phyloP scores from a whole-genome alignment of 2,329 filamentous ascomycete species.

The Beauveria scarabaeidicola region DNA sequence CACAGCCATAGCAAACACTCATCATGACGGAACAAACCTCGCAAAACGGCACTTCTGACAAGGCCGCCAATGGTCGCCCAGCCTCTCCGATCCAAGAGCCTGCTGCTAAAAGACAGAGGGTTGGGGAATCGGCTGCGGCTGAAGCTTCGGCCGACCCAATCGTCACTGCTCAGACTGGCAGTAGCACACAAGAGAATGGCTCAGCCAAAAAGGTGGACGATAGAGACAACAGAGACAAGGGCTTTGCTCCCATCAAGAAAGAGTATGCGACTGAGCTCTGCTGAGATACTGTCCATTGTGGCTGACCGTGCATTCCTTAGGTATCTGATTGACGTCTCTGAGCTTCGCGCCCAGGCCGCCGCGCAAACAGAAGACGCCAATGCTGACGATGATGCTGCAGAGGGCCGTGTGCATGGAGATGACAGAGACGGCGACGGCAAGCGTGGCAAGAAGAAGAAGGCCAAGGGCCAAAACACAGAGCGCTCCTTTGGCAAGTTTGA shows the following conservation, averaged over 20 bases:
- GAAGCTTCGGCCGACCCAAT: background rate
- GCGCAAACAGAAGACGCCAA: conserved; percentile 15
- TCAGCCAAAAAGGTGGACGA: conserved; percentile 16
- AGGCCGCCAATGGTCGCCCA: background rate
- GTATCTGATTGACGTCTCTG: conserved; percentile 32
- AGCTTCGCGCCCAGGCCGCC: conserved; percentile 16
- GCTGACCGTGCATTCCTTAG: conserved; percentile 20
- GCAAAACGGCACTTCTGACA: conserved; percentile 1
- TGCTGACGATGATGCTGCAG: conserved; percentile 41
- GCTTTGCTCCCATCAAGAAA: conserved; percentile 62
- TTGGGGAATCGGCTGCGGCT: conserved; percentile 27
- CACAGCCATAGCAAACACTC: background rate
- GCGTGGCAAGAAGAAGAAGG: conserved; percentile 39
- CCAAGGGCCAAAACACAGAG: conserved; percentile 66
- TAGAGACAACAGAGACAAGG: conserved; percentile 29
- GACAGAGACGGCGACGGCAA: conserved; percentile 32
- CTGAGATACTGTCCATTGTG: background rate
- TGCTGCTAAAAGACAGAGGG: conserved; percentile 52
- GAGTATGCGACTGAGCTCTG: conserved; percentile 40
- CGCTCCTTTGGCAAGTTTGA: conserved; percentile 73
- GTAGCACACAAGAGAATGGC: conserved; percentile 13
- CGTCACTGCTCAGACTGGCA: background rate
- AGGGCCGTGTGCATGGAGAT: conserved; percentile 33
- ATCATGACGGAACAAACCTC: conserved; percentile 21
- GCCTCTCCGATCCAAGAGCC: conserved; percentile 25